A percentile compares a stretch with the other conserved stretches of the same genome.
These are phyloP conservation scores for Raffaelea deltoideospora DNA, from an alignment of 2,329 filamentous ascomycete species.

Conservation along the genomic window DNA sequence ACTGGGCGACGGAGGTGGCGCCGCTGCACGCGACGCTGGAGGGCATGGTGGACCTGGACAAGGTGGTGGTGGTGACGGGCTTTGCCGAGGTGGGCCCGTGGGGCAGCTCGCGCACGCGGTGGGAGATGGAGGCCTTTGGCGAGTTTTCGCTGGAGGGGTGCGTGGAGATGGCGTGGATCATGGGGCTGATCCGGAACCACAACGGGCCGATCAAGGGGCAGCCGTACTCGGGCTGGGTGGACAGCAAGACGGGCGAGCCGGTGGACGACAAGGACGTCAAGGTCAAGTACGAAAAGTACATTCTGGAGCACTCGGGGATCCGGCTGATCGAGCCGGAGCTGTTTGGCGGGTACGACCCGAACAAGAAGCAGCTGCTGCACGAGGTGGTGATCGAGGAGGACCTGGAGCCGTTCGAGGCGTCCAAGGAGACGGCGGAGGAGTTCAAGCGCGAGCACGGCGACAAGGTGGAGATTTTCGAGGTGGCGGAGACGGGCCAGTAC, in stretches of 20 bases:
- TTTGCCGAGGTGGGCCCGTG: slow-evolving; percentile 94
- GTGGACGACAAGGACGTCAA: slow-evolving; percentile 98
- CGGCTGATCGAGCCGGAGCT: slow-evolving; percentile 95
- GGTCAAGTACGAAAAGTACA: slow-evolving; percentile 90
- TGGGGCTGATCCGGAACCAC: slow-evolving; percentile 98
- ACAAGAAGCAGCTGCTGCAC: slow-evolving; percentile 96
- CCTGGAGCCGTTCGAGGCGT: slow-evolving; percentile 89
- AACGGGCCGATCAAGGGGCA: slow-evolving; percentile 93
- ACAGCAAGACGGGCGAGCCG: slow-evolving; percentile 83
- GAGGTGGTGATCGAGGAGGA: slow-evolving; percentile 97
- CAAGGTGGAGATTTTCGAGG: slow-evolving; percentile 94
- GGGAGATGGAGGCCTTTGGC: slow-evolving; percentile 98
- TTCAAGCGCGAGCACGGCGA: slow-evolving; percentile 96
- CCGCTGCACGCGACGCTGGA: slow-evolving; percentile 79
- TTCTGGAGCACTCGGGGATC: slow-evolving; percentile 92
- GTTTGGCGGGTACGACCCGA: slow-evolving; percentile 92
- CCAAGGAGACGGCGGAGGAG: slow-evolving; percentile 92
- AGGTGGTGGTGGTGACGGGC: slow-evolving; percentile 92
- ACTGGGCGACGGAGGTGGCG: slow-evolving; percentile 83
- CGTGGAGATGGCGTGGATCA: slow-evolving; percentile 99
- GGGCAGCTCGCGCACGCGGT: slow-evolving; percentile 95
- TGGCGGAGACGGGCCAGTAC: slow-evolving; percentile 84
- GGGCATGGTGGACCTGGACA: slow-evolving; percentile 97
- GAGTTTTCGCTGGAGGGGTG: slow-evolving; percentile 96
- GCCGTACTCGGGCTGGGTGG: slow-evolving; percentile 93